These are phyloP conservation scores for Cyberlindnera galapagoensis DNA, from an alignment of 805 yeast genomes.

Conservation along the genomic window DNA sequence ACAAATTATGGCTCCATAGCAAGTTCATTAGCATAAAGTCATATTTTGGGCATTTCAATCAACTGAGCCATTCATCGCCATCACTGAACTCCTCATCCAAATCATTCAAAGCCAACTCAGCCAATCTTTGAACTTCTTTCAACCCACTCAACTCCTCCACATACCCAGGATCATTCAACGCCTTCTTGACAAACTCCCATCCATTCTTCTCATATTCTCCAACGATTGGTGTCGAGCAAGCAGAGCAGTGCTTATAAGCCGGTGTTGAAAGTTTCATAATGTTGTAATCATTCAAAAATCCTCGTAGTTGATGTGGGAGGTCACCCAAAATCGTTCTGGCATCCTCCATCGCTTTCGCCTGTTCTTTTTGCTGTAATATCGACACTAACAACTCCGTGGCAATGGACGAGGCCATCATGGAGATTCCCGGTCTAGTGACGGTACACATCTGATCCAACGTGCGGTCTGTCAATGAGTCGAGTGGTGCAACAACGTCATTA, in stretches of 20 bases:
- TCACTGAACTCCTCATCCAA: conserved; percentile 23
- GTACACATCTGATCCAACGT: conserved; percentile 98
- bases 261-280: conserved; percentile 64
- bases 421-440: conserved; percentile 95
- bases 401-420: conserved; percentile 76
- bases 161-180: conserved; percentile 59
- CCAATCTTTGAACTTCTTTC: conserved; percentile 60
- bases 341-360: conserved; percentile 26
- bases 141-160: conserved; percentile 80
- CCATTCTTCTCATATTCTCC: conserved; percentile 44
- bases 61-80: conserved; percentile 18
- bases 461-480: conserved; percentile 78
- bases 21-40: no score
- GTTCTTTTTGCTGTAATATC: conserved; percentile 60
- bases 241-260: conserved; percentile 76
- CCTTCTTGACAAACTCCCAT: conserved; percentile 76
- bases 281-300: conserved; percentile 64
- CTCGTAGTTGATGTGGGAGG: conserved; percentile 87
- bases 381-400: conserved; percentile 83
- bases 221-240: conserved; percentile 64
- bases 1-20: no score
- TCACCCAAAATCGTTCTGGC: conserved; percentile 50
- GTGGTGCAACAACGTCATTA: conserved; percentile 92
- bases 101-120: conserved; percentile 37
- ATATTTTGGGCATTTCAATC: no score